Conservation (phyloP, 1,284 basidiomycete species). For the Boletus subluridellus region DNA sequence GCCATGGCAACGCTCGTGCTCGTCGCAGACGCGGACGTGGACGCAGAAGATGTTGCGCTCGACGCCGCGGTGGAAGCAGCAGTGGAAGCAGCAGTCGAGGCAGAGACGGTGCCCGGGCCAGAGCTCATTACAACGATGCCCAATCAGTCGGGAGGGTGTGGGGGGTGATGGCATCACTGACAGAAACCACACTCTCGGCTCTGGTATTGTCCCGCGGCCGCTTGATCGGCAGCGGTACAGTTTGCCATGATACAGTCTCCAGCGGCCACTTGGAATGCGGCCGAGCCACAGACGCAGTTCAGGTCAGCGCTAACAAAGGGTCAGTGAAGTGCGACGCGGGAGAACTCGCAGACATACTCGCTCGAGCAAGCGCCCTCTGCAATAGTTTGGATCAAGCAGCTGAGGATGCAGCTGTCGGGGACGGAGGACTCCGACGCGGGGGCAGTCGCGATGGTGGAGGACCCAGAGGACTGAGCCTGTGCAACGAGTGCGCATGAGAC, state of each 20-base stretch:
- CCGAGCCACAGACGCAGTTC: slow-evolving; percentile 20
- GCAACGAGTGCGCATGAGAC: slow-evolving; percentile 17
- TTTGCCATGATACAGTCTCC: slow-evolving; percentile 11
- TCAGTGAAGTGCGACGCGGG: background rate
- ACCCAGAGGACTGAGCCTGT: slow-evolving; percentile 15
- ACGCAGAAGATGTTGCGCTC: background rate
- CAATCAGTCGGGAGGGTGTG: background rate
- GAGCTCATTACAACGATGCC: background rate
- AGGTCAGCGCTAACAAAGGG: slow-evolving; percentile 20
- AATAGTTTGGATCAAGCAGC: slow-evolving; percentile 10
- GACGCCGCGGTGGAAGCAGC: background rate
- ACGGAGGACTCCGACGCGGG: background rate
- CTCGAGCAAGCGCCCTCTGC: background rate
- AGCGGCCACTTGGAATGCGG: slow-evolving; percentile 22
- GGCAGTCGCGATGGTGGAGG: background rate
- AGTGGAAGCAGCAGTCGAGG: too few species aligned
- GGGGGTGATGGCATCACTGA: too few species aligned
- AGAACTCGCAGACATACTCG: slow-evolving; percentile 14
- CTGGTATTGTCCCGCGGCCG: slow-evolving; percentile 9
- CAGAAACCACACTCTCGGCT: slow-evolving; percentile 6
- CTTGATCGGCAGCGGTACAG: slow-evolving; percentile 13
- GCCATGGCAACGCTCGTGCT: slow-evolving; percentile 19
- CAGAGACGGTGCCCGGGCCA: too few species aligned
- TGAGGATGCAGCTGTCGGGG: slow-evolving; percentile 8
- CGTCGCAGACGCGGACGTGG: background rate